Conservation (phyloP, 208 protist species). For the Crithidia expoeki region DNA sequence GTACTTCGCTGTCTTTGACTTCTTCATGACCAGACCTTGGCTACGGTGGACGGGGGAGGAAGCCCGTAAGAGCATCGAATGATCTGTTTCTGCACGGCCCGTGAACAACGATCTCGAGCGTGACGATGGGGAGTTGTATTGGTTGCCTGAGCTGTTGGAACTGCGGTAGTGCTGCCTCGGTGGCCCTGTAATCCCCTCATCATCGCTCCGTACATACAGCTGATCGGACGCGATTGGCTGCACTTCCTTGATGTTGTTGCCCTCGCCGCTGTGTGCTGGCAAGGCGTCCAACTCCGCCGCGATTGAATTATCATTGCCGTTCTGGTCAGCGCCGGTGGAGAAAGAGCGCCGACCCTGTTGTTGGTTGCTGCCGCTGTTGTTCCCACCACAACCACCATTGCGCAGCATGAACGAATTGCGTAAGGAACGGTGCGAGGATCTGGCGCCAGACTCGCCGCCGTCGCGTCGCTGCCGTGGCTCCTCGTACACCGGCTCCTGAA, state of each 20-base stretch:
- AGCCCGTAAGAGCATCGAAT: not conserved
- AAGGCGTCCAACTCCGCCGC: not conserved
- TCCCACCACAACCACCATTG: not conserved
- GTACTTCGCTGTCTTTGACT: constrained; percentile 12
- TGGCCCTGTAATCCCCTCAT: not conserved
- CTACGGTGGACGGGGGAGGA: not conserved
- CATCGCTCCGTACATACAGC: constrained; percentile 10
- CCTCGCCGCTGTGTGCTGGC: not conserved
- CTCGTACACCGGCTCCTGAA: constrained; percentile 35
- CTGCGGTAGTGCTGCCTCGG: not conserved
- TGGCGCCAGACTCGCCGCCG: constrained; percentile 4
- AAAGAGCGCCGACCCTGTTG: not conserved
- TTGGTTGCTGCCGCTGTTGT: not conserved
- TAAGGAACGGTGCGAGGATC: constrained; percentile 13
- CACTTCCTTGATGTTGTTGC: not conserved
- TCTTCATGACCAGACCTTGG: not conserved
- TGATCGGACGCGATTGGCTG: not conserved
- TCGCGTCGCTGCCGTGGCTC: constrained; percentile 9
- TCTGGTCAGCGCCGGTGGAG: constrained; percentile 1
- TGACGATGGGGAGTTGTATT: not conserved
- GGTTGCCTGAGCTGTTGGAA: not conserved
- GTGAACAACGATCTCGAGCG: constrained; percentile 1
- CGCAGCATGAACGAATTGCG: constrained; percentile 3
- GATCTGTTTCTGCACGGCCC: not conserved
- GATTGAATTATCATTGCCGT: not conserved